phyloP scores from a whole-genome alignment of 345 rosid species.

The Crucihimalaya himalaica region DNA sequence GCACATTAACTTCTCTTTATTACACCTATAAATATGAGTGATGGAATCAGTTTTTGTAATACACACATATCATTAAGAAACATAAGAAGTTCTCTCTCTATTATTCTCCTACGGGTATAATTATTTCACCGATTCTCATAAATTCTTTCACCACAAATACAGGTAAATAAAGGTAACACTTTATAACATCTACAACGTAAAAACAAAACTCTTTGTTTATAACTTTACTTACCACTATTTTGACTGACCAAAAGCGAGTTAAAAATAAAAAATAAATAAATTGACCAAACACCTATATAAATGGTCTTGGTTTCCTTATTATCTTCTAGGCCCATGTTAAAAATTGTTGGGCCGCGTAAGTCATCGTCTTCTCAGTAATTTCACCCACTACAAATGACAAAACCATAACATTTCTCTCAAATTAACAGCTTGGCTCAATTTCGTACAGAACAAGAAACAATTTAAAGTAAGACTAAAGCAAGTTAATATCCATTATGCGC shows the following conservation, averaged over 20 bases:
- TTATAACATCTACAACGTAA: no score
- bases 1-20: no score
- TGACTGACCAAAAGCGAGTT: background rate
- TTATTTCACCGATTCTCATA: no score
- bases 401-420: background rate
- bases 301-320: background rate
- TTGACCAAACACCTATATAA: background rate
- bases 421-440: background rate
- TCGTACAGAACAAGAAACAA: slow-evolving; percentile 15
- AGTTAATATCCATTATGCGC: slow-evolving; percentile 36
- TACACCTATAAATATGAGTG: no score
- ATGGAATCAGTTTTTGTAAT: no score
- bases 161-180: no score
- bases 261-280: no score
- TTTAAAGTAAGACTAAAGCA: slow-evolving; percentile 25
- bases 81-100: no score
- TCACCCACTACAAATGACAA: background rate
- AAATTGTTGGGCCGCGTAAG: background rate
- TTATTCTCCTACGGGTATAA: no score
- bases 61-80: no score
- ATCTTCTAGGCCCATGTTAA: background rate
- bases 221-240: background rate
- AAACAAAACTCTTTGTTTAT: no score
- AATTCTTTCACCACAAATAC: no score
- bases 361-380: background rate